Evolutionary conservation across 768 basidiomycete species (phyloP).

Genomic region (Pleurotus eryngii): DNA sequence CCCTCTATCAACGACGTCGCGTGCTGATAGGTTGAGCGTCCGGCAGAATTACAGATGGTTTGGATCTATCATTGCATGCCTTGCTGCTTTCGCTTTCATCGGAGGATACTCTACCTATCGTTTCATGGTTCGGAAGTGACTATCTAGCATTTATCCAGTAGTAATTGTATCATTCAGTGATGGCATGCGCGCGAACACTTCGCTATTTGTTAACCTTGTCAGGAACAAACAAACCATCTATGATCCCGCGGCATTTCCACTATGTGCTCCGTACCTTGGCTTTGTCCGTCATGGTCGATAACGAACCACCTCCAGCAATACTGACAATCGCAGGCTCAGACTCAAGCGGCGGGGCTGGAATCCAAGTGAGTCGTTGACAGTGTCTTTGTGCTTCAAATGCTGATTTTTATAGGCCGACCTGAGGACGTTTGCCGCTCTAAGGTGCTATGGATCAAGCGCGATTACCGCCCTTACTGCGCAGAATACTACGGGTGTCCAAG

Average conservation of each 20-base stretch:
- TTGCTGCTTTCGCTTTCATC: constrained; percentile 78
- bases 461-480: constrained; percentile 88
- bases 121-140: constrained; percentile 55
- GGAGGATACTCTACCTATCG: constrained; percentile 80
- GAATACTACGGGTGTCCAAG: constrained; percentile 83
- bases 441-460: constrained; percentile 78
- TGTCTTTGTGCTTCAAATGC: not conserved
- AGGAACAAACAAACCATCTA: not conserved
- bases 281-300: not conserved
- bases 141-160: not conserved
- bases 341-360: constrained; percentile 83
- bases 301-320: constrained; percentile 24
- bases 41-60: constrained; percentile 75
- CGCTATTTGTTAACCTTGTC: not conserved
- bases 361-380: constrained; percentile 54
- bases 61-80: constrained; percentile 73
- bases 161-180: not conserved
- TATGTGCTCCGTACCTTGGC: not conserved
- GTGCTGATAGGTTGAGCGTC: not conserved
- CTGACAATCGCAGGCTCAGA: constrained; percentile 83
- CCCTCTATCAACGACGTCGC: constrained; percentile 7
- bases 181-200: not conserved
- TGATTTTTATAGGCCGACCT: constrained; percentile 65
- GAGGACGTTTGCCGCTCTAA: constrained; percentile 76
- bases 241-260: not conserved